phyloP scores from a whole-genome alignment of 768 basidiomycete genomes.

The Gautieria morchelliformis region DNA sequence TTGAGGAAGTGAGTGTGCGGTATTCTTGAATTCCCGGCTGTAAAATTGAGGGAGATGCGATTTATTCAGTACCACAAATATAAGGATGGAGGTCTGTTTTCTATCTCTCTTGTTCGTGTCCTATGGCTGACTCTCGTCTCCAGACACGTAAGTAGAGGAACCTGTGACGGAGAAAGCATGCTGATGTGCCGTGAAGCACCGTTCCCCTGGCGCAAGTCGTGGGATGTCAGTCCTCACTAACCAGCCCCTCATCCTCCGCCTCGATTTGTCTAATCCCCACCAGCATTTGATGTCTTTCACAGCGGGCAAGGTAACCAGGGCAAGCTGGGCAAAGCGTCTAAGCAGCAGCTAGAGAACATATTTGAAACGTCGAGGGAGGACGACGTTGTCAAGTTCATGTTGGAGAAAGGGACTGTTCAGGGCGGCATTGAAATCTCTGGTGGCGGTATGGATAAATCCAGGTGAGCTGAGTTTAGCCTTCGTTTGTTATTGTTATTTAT shows the following conservation, averaged over 20 bases:
- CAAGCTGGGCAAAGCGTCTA: slow-evolving; percentile 62
- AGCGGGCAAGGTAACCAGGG: slow-evolving; percentile 73
- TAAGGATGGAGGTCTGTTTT: slow-evolving; percentile 9
- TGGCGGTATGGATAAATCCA: neutral
- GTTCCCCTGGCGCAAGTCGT: slow-evolving; percentile 69
- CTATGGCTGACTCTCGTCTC: slow-evolving; percentile 10
- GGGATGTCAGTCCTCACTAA: slow-evolving; percentile 49
- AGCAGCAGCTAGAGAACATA: slow-evolving; percentile 69
- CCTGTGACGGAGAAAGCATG: neutral
- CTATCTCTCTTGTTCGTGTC: slow-evolving; percentile 2
- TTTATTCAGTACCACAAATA: slow-evolving; percentile 2
- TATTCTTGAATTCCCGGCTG: neutral
- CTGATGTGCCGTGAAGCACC: slow-evolving; percentile 30
- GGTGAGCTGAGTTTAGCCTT: neutral
- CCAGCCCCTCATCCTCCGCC: neutral
- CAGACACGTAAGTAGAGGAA: slow-evolving; percentile 57
- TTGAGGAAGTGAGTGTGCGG: slow-evolving; percentile 43
- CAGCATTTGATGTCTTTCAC: slow-evolving; percentile 60
- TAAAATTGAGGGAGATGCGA: neutral
- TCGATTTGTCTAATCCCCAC: neutral
- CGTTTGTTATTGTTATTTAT: neutral
- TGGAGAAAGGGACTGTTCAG: slow-evolving; percentile 57
- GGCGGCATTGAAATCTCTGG: neutral
- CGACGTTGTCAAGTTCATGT: slow-evolving; percentile 50
- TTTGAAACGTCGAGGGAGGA: slow-evolving; percentile 59